Evolutionary conservation across 2,329 filamentous ascomycete genomes (phyloP).

Genomic region (Trichoderma gracile): DNA sequence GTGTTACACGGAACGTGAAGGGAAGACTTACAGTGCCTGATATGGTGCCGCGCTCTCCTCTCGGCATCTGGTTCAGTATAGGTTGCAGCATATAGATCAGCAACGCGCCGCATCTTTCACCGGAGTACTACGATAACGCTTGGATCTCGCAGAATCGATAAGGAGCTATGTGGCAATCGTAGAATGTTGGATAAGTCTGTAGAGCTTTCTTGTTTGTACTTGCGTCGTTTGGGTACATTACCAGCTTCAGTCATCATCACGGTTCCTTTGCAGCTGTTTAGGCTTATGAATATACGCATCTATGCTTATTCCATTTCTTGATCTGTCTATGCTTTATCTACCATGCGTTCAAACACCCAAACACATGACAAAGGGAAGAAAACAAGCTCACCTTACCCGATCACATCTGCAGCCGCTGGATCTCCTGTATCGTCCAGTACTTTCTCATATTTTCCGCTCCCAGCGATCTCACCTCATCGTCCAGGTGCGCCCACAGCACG

Average conservation of each 20-base stretch:
- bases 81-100: background rate
- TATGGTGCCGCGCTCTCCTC: background rate
- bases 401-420: slow-evolving; percentile 45
- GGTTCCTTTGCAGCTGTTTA: background rate
- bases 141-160: background rate
- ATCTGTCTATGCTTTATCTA: background rate
- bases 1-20: background rate
- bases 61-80: background rate
- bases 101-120: background rate
- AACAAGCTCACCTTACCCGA: background rate
- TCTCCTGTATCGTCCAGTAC: slow-evolving; percentile 78
- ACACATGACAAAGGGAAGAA: background rate
- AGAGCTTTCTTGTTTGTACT: background rate
- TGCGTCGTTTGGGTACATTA: background rate
- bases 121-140: background rate
- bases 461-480: slow-evolving; percentile 77
- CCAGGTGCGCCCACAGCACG: slow-evolving; percentile 79
- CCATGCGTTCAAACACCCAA: background rate
- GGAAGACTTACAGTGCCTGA: background rate
- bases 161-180: background rate
- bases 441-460: slow-evolving; percentile 84
- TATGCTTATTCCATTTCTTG: background rate
- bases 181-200: slow-evolving; percentile 9
- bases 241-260: background rate
- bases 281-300: slow-evolving; percentile 3